Evolutionary conservation across 768 basidiomycete genomes (phyloP).

Genomic region (Russula emetica): DNA sequence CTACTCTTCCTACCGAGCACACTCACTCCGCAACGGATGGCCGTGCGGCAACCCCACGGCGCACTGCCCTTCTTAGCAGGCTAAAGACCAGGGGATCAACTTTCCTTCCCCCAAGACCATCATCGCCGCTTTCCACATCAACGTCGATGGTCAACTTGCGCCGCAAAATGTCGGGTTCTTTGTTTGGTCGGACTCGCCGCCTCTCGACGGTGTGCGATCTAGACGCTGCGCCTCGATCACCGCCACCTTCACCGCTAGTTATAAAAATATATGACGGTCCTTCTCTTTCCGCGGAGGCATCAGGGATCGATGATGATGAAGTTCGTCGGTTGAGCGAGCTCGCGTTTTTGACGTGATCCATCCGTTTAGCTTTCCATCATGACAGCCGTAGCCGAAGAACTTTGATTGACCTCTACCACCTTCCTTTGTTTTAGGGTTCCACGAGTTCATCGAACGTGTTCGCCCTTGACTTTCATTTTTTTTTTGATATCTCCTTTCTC

Average conservation of each 20-base stretch:
- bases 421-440: not conserved
- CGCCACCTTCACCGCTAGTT: conserved; percentile 42
- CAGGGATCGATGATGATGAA: conserved; percentile 62
- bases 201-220: not conserved
- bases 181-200: not conserved
- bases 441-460: not conserved
- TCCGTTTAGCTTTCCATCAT: not conserved
- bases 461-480: not conserved
- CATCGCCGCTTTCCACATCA: conserved; percentile 5
- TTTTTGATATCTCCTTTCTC: not conserved
- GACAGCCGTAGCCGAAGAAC: not conserved
- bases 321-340: conserved; percentile 64
- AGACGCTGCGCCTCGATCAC: not conserved
- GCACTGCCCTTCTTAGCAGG: conserved; percentile 2
- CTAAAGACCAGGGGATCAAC: conserved; percentile 9
- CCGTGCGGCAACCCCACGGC: not conserved
- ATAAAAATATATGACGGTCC: conserved; percentile 58
- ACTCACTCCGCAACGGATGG: not conserved
- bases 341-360: conserved; percentile 47
- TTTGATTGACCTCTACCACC: not conserved
- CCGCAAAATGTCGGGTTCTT: conserved; percentile 6
- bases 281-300: conserved; percentile 51
- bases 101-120: not conserved
- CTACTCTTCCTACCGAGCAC: not conserved
- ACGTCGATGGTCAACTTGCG: conserved; percentile 15